Conservation (phyloP, 805 yeast genomes). For the Lachancea thermotolerans region DNA sequence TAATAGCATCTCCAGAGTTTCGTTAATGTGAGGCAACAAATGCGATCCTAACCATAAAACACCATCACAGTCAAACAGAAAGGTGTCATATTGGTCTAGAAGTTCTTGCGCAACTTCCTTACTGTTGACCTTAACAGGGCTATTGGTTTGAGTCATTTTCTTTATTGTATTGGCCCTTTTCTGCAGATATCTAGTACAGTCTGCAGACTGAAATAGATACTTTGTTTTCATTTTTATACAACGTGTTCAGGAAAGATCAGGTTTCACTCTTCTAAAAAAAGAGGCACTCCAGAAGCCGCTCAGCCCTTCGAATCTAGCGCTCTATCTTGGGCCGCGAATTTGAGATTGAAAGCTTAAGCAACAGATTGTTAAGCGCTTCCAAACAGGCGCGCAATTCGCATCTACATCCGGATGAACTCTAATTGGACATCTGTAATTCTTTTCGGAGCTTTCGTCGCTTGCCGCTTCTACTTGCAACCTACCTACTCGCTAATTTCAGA, state of each 20-base stretch:
- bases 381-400: no score
- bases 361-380: no score
- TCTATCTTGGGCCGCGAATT: not conserved
- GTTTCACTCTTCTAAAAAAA: not conserved
- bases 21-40: conserved; percentile 68
- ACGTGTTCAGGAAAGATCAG: not conserved
- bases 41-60: conserved; percentile 90
- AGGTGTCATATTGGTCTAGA: conserved; percentile 67
- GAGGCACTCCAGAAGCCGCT: no score
- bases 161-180: not conserved
- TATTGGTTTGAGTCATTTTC: conserved; percentile 11
- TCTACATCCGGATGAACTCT: no score
- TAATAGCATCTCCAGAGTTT: conserved; percentile 59
- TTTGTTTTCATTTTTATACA: not conserved
- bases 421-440: conserved; percentile 14
- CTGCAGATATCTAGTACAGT: not conserved
- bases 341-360: not conserved
- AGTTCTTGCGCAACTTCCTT: conserved; percentile 46
- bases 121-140: conserved; percentile 42
- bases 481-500: conserved; percentile 67
- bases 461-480: conserved; percentile 33
- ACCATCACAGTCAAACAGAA: conserved; percentile 95
- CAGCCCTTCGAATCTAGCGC: not conserved
- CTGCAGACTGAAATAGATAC: no score
- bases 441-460: conserved; percentile 17